A percentile compares a stretch with the other conserved stretches of the same genome.
Evolutionary conservation across 345 rosid genomes (phyloP).

Genomic region (Eucalyptus polybractea): DNA sequence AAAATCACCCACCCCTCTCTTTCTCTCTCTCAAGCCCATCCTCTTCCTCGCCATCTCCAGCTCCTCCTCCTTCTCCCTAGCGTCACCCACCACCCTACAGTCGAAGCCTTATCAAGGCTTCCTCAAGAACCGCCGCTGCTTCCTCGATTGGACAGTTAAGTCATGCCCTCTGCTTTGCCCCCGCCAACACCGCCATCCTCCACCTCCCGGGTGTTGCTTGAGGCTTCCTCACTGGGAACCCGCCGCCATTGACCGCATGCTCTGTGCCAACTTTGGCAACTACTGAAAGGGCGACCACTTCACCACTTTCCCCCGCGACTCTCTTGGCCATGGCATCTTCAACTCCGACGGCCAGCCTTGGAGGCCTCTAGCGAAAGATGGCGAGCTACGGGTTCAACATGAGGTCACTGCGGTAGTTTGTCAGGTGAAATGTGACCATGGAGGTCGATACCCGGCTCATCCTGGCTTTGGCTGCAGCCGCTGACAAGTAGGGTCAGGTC

Average conservation of each 20-base stretch:
- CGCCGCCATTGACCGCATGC: neutral
- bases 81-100: too few species aligned
- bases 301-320: constrained; percentile 4
- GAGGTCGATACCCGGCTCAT: constrained; percentile 11
- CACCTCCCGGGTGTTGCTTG: neutral
- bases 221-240: neutral
- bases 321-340: constrained; percentile 26
- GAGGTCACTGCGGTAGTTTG: constrained; percentile 10
- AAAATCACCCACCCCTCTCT: neutral
- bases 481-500: neutral
- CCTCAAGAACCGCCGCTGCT: too few species aligned
- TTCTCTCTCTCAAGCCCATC: neutral
- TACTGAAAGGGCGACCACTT: constrained; percentile 16
- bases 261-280: constrained; percentile 3
- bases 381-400: constrained; percentile 26
- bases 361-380: constrained; percentile 21
- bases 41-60: neutral
- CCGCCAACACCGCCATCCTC: neutral
- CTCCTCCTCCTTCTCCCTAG: neutral
- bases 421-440: constrained; percentile 1
- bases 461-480: neutral
- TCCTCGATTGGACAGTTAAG: too few species aligned
- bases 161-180: too few species aligned
- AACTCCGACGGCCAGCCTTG: constrained; percentile 20
- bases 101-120: too few species aligned